Evolutionary conservation across 495 filamentous ascomycete genomes (phyloP), one percentile per base, ranked within the genome.

Genomic region (Tetracladium marchalianum): DNA sequence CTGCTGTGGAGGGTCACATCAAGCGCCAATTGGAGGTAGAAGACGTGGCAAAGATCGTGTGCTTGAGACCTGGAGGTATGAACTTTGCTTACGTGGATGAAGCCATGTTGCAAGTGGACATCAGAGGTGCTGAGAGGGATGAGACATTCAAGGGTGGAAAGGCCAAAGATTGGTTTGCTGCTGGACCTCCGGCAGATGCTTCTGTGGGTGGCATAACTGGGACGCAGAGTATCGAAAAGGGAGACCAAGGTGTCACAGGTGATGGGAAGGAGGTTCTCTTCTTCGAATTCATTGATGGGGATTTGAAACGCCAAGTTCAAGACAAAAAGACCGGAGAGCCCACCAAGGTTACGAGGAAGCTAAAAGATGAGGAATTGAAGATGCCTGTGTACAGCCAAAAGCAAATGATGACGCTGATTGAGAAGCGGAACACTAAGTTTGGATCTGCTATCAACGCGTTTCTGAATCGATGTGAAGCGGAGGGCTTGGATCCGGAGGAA

Each of bases 361-460:
- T 84, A 49, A 73, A 74, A 50, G 73, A 87, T 34, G 88, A 96
- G 54, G 79, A 89, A 43, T 53, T 96, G 58, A 93, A 86, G 65
- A 92, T 95, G 85, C 92, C 92, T 0, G 85, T 94, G 13, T 94
- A 77, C 63, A 87, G 86, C 47, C 88, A 94, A 67, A 88, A 87
- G 63, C 86, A 94, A 68, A 85, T 97, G 81, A 84, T 83, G 59
- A 73, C 70, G 42, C 60, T 95, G 52, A 97, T 98, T 55, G 89
- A 93, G 64, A 95, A 93, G 65, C 71, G 92, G 47, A 95, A 95
- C 58, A 63, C 66, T 15, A 95, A 93, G 63, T 97, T 98, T 52
- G 66, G 68, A 0, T 80, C 82, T 52, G 87, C 89, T 0, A 72
- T 94, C 39, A 81, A 85, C 60, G 66, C 61, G 1, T 96, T 93